Base-by-base conservation (phyloP, 768 basidiomycete species). In the Suillus brevipes region DNA sequence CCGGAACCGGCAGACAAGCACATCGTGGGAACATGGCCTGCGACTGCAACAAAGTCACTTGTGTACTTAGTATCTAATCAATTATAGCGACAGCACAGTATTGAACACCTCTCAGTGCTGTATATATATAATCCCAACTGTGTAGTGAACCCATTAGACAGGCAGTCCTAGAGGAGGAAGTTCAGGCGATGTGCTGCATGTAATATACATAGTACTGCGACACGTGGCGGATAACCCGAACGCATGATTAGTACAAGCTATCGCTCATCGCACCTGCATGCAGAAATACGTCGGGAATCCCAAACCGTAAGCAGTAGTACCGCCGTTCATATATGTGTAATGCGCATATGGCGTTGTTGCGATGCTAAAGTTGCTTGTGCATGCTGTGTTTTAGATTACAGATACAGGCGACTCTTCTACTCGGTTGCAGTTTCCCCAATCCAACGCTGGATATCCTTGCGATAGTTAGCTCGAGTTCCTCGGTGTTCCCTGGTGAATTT, bases 1-100 rank as follows among this genome's bases (percentile, higher is more conserved):
- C 62, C 60, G 67, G 31, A 45, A 64, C 69, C 70, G 64, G 57
- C 37, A 62, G 58, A 40, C 52, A 50, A 60, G 65, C 45, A 36
- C 18, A 2, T 4, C 10, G 37, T 38, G 57, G 57, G 58, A 59
- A 59, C 9, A 34, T 36, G 6, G 31, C 4, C 31, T 31, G 4
- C 4, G 31, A 31, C 31, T 31, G 31, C 31, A 31, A 31, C 31
- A 1, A 28, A 28, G 28, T 28, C 28, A 28, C 28, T 28, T 28
- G 28, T 28, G 28, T 28, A 31, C 31, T 31, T 3, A 31, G 31
- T 31, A 31, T 31, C n/a, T 2, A 25, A 28, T 52, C 25, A 18
- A 28, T 31, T 18, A 34, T 12, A 31, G 18, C 18, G 16, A 53
- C 52, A 31, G 3, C 9, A 53, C 9, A 20, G 28, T 34, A 20